Base-by-base conservation (phyloP, 768 basidiomycete genomes). In the Lactarius quietus region DNA sequence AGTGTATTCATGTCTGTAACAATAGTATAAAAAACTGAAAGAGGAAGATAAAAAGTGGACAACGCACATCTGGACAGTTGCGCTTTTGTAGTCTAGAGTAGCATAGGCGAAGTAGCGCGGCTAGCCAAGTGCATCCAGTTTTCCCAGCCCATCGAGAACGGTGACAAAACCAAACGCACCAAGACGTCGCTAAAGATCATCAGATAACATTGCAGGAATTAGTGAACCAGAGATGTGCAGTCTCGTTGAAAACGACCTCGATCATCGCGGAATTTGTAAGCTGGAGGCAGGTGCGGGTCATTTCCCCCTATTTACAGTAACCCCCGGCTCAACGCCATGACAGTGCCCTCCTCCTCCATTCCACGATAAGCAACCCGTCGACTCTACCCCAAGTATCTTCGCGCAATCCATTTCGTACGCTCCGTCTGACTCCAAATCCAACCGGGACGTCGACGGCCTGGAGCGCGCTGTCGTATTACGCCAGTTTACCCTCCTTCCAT, bases 41-140 rank as follows among this genome's bases (percentile, higher is more conserved):
- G 23, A 43, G 31, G 60, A 59, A 17, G 53, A 51, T 17, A 20
- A 6, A 12, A 26, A 17, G 38, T 12, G 52, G 12, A 33, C 17
- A 7, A 75, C 84, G 63, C 70, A 92, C 92, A 93, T 79, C 81
- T 84, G 10, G 84, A 77, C 6, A 93, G 73, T 63, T 87, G 82
- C 31, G 77, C 76, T 51, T 80, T 75, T 1, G 84, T 86, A 3
- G 84, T 84, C 73, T 89, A 85, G 75, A 3, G 89, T 91, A n/a
- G 88, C 82, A 75, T 85, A 91, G 1, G 81, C 92, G 71, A 89
- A 94, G 71, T 84, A 88, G 72, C 85, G 78, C 3, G 85, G 86
- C 68, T 83, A 79, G 1, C 88, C 90, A 0, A 91, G 74, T 0
- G 79, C 88, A 70, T 93, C 86, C 23, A 78, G 72, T 48, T 78